Evolutionary conservation across 2,329 filamentous ascomycete species (phyloP), one percentile per base, ranked within the genome.

Genomic region (Kalaharituber pfeilii): DNA sequence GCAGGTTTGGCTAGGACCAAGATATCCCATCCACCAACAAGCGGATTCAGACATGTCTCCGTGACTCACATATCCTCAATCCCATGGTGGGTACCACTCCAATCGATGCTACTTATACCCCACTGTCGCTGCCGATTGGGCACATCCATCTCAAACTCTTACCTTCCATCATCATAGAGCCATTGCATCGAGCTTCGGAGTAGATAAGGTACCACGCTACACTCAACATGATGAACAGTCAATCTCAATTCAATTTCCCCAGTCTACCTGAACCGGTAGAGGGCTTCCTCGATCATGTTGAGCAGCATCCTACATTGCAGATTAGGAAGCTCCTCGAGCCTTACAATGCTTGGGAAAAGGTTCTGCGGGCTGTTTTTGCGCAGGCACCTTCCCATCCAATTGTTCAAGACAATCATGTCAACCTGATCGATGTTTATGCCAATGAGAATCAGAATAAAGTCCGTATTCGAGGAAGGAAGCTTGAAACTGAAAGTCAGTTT

Each of bases 291-390:
- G 57, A 66, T 15, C 76, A 84, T 66, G 71, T 85, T 55, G 69
- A 72, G 11, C 68, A 72, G 54, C 71, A 81, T 57, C 69, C 73
- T 5, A 67, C 75, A 25, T 74, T 69, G 53, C 68, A 77, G 1
- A 70, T 86, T 59, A 58, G 65, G 5, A 71, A 81, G 29, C 70
- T 86, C 52, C 66, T 86, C 54, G 69, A 74, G 51, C 82, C 82
- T 0, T 86, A 79, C 67, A 78, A 81, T 64, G 67, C 75, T 53
- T 85, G 80, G 61, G 83, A 87, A 66, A 73, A 76, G 49, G 73
- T 76, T 56, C 70, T 86, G 51, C 78, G 83, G 45, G 74, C 80
- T 58, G 63, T 82, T 18, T 86, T 80, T 62, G 82, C 82, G 33
- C 83, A 86, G 63, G 73, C 83, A 50, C 78, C 79, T 5, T 67